Evolutionary conservation across 345 rosid genomes (phyloP), one percentile per base, ranked within the genome.

Genomic region (Aquilaria malaccensis): DNA sequence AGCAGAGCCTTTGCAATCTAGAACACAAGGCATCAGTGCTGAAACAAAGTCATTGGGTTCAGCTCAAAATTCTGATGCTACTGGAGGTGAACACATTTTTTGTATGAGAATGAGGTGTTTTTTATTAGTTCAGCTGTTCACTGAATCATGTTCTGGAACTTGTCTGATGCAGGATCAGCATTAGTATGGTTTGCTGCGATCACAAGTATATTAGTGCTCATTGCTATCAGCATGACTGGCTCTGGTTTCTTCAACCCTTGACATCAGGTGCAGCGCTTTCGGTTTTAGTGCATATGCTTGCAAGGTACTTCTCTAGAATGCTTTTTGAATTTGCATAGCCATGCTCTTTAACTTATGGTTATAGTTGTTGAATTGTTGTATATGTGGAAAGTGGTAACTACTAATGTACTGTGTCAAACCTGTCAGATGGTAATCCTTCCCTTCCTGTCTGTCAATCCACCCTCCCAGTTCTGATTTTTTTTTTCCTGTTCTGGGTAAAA

Each of bases 221-320:
- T 85, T 72, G 89, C 99, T 76, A 50, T 90, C 60, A 90, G 67
- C 71, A 71, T 82, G 72, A 79, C 81, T 30, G 85, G 85, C 65
- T 82, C 97, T 63, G 74, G 85, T 79, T 78, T 88, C 69, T 94
- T 94, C 85, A 90, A 90, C 74, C 97, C 99, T 71, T 94, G 80
- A 85, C 55, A 43, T 53, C 70, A 68, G 54, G 50, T 58, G 54
- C 50, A 46, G 56, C 57, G 50, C 62, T 65, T 68, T 46, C 33
- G 61, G 65, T 66, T 64, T 54, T 63, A n/a, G 55, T 51, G 48
- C 69, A 61, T 65, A 70, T 45, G 55, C 66, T 61, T 55, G 63
- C 3, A 37, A 66, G 55, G 87, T 80, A 78, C 78, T 62, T 70
- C 56, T 77, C 71, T 41, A 56, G 58, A 55, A 13, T 7, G 55